Conservation (phyloP, 768 basidiomycete species). For the Hygrophoropsis aurantiaca region DNA sequence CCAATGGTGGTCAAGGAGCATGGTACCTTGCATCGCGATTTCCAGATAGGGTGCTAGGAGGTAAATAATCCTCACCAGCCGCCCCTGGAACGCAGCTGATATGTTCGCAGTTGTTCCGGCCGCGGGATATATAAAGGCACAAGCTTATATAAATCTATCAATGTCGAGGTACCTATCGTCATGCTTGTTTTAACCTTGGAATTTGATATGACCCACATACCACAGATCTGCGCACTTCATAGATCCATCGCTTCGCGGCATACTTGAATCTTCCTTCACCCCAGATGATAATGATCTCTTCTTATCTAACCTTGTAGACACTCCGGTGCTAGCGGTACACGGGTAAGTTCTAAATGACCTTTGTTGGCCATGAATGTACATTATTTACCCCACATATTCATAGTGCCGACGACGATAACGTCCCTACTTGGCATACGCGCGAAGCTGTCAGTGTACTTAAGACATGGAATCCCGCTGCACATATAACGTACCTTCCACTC, state of each 20-base stretch:
- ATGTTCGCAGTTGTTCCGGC: slow-evolving; percentile 62
- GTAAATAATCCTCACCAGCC: slow-evolving; percentile 33
- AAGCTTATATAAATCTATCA: slow-evolving; percentile 76
- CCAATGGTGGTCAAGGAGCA: slow-evolving; percentile 89
- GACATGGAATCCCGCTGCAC: slow-evolving; percentile 52
- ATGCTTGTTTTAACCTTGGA: not conserved
- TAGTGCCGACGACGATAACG: slow-evolving; percentile 81
- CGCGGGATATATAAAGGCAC: slow-evolving; percentile 84
- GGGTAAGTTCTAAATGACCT: slow-evolving; percentile 50
- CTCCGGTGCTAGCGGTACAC: slow-evolving; percentile 73
- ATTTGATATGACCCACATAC: not conserved
- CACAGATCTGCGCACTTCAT: slow-evolving; percentile 69
- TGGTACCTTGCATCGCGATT: slow-evolving; percentile 78
- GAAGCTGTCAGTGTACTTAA: slow-evolving; percentile 59
- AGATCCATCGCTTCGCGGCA: slow-evolving; percentile 70
- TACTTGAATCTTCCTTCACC: slow-evolving; percentile 73
- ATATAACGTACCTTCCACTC: slow-evolving; percentile 45
- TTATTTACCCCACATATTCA: not conserved
- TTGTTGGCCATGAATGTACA: not conserved
- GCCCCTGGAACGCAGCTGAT: not conserved
- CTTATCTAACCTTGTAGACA: slow-evolving; percentile 71
- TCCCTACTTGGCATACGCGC: slow-evolving; percentile 83
- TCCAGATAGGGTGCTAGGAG: slow-evolving; percentile 72
- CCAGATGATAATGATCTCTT: slow-evolving; percentile 89
- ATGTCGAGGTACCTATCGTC: slow-evolving; percentile 50